Conservation (phyloP, 805 yeast species). For the Starmerella vaccinii region DNA sequence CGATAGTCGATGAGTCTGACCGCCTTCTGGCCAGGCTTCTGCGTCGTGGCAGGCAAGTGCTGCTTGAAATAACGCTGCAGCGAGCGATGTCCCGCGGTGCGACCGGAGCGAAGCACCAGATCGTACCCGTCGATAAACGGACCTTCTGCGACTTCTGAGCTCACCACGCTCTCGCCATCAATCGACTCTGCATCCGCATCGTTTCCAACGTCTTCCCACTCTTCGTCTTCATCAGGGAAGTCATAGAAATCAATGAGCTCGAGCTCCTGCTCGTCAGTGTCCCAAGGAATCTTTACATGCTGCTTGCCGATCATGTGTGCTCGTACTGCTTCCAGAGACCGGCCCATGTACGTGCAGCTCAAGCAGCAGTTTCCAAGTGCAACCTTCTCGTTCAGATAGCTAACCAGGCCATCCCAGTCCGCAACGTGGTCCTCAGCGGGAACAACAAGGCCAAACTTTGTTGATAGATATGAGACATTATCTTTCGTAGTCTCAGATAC, state of each 20-base stretch:
- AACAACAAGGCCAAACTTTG: slow-evolving; percentile 70
- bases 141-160: slow-evolving; percentile 31
- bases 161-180: slow-evolving; percentile 15
- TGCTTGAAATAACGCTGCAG: slow-evolving; percentile 64
- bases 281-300: slow-evolving; percentile 85
- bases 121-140: slow-evolving; percentile 52
- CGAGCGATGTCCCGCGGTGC: slow-evolving; percentile 71
- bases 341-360: slow-evolving; percentile 76
- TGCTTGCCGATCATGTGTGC: slow-evolving; percentile 79
- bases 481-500: slow-evolving; percentile 45
- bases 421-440: slow-evolving; percentile 68
- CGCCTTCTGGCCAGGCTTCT: slow-evolving; percentile 46
- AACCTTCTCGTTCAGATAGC: slow-evolving; percentile 66
- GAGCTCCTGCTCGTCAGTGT: slow-evolving; percentile 62
- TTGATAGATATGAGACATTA: slow-evolving; percentile 67
- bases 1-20: slow-evolving; percentile 72
- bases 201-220: slow-evolving; percentile 32
- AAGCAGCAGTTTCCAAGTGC: slow-evolving; percentile 77
- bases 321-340: slow-evolving; percentile 70
- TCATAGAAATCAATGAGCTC: slow-evolving; percentile 77
- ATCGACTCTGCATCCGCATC: slow-evolving; percentile 25
- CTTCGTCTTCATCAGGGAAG: slow-evolving; percentile 51
- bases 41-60: slow-evolving; percentile 41
- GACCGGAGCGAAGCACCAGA: slow-evolving; percentile 60
- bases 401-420: slow-evolving; percentile 62